Conservation (phyloP, 441 rosid genomes). For the Euphorbia schlechtendalii region DNA sequence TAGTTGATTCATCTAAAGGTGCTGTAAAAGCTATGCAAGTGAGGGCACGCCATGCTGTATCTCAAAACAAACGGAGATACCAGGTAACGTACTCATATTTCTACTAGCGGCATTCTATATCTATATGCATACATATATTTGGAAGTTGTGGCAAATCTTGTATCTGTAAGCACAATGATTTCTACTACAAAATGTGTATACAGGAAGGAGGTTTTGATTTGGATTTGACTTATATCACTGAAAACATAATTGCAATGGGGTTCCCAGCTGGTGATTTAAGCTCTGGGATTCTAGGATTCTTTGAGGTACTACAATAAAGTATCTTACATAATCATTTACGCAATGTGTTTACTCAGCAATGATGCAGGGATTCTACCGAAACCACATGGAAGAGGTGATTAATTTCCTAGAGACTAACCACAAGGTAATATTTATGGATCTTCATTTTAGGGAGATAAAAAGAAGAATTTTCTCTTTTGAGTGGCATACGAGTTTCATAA, state of each 20-base stretch:
- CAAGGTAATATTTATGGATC: slow-evolving; percentile 38
- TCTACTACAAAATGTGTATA: background rate
- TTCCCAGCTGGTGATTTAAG: slow-evolving; percentile 87
- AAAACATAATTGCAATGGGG: slow-evolving; percentile 88
- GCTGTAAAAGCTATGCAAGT: slow-evolving; percentile 81
- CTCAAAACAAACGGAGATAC: slow-evolving; percentile 79
- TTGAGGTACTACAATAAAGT: slow-evolving; percentile 45
- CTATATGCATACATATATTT: too few species aligned
- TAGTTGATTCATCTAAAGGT: slow-evolving; percentile 62
- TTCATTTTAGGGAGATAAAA: background rate
- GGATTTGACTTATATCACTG: slow-evolving; percentile 81
- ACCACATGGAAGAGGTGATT: slow-evolving; percentile 89
- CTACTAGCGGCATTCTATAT: background rate
- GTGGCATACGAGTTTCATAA: background rate
- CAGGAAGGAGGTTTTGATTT: slow-evolving; percentile 84
- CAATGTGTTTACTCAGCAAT: slow-evolving; percentile 17
- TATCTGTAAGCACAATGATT: too few species aligned
- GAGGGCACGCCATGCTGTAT: slow-evolving; percentile 76
- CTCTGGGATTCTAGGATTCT: slow-evolving; percentile 68
- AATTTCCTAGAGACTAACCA: slow-evolving; percentile 76
- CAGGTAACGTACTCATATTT: slow-evolving; percentile 38
- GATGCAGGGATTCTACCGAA: slow-evolving; percentile 70
- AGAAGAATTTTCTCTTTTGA: background rate
- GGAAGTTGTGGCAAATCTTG: too few species aligned
- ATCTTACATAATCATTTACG: background rate